Conservation (phyloP, 345 rosid genomes). For the Eucalyptus grandis region DNA sequence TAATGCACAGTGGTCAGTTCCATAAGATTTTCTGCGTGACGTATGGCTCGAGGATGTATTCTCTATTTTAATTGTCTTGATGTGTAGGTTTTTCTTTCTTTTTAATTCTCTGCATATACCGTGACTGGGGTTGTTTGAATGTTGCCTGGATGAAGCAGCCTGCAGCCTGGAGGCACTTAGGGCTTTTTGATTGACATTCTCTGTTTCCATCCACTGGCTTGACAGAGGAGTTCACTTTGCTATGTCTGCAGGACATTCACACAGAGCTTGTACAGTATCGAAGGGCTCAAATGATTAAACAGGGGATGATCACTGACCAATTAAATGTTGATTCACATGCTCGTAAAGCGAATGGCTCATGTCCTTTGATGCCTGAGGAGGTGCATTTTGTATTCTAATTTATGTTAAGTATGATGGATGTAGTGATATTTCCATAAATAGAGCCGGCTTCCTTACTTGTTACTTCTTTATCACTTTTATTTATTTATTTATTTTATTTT, state of each 20-base stretch:
- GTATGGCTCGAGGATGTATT: not conserved
- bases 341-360: slow-evolving; percentile 75
- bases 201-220: slow-evolving; percentile 1
- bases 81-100: not conserved
- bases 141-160: not conserved
- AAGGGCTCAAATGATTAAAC: slow-evolving; percentile 84
- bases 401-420: not conserved
- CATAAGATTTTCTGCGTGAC: not conserved
- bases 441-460: not conserved
- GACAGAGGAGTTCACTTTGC: not conserved
- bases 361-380: slow-evolving; percentile 99
- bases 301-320: slow-evolving; percentile 53
- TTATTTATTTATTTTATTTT: not conserved
- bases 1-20: not conserved
- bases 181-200: not conserved
- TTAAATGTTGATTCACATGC: slow-evolving; percentile 49
- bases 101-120: not conserved
- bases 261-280: slow-evolving; percentile 88
- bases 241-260: slow-evolving; percentile 65
- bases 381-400: slow-evolving; percentile 9
- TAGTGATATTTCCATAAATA: not conserved
- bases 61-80: not conserved
- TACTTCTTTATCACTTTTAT: not conserved
- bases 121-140: not conserved
- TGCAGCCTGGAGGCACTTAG: not conserved